These are phyloP conservation scores for Cruciata laevipes DNA, from an alignment of 257 asterid species.

Conservation along the genomic window DNA sequence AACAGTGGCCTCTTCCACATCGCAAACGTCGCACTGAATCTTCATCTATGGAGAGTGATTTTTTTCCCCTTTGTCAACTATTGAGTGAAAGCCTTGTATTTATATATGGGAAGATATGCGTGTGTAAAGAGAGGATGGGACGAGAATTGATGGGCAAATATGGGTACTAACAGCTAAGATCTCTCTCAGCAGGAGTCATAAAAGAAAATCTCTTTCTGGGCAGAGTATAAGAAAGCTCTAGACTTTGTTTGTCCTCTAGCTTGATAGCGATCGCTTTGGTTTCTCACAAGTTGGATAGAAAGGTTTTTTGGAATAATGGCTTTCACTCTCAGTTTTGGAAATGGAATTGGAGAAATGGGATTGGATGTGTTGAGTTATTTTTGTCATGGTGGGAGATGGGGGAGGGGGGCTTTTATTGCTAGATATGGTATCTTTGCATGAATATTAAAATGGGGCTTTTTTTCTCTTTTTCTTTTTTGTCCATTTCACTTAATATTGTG, in stretches of 20 bases:
- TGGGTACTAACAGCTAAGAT: conserved; percentile 33
- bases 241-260: conserved; percentile 17
- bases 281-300: conserved; percentile 22
- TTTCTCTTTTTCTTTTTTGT: background rate
- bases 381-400: conserved; percentile 36
- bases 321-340: conserved; percentile 22
- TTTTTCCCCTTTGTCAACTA: background rate
- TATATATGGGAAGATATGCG: conserved; percentile 17
- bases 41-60: conserved; percentile 25
- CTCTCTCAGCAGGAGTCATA: conserved; percentile 26
- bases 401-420: conserved; percentile 11
- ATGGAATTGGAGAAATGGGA: no score
- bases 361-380: conserved; percentile 7
- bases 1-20: conserved; percentile 56
- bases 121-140: conserved; percentile 41
- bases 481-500: background rate
- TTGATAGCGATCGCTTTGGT: background rate
- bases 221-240: conserved; percentile 32
- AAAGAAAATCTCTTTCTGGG: conserved; percentile 10
- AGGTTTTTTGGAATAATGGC: conserved; percentile 5
- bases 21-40: conserved; percentile 81
- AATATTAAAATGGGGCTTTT: background rate
- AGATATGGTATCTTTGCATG: background rate
- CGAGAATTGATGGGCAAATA: conserved; percentile 50
- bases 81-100: background rate